Evolutionary conservation across 2,329 filamentous ascomycete species (phyloP).

Genomic region (Penicillium hesseltinei): DNA sequence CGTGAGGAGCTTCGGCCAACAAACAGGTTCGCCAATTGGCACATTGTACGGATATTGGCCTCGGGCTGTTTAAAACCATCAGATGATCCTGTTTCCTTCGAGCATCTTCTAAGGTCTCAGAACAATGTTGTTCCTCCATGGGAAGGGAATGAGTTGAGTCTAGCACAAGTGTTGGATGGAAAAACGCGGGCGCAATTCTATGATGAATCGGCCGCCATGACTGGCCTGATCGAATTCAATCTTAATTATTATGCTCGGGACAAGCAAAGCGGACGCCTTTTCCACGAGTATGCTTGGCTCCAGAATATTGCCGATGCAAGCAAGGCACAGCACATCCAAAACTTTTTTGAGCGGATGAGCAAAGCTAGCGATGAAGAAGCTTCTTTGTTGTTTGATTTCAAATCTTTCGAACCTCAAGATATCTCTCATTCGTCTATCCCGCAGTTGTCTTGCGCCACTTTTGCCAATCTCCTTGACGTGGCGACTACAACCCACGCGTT

Average conservation of each 20-base stretch:
- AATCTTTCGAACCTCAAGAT: conserved; percentile 14
- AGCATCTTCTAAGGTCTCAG: conserved; percentile 39
- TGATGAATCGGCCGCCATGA: conserved; percentile 34
- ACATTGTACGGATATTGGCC: conserved; percentile 52
- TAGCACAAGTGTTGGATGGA: conserved; percentile 20
- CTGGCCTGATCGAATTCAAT: conserved; percentile 35
- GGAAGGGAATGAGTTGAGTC: conserved; percentile 23
- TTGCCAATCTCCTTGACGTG: conserved; percentile 54
- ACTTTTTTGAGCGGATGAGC: conserved; percentile 30
- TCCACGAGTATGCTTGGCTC: conserved; percentile 32
- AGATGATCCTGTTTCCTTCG: conserved; percentile 45
- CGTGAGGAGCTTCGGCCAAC: conserved; percentile 30
- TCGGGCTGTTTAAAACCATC: conserved; percentile 48
- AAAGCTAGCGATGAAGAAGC: conserved; percentile 10
- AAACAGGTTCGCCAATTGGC: conserved; percentile 34
- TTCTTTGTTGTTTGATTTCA: conserved; percentile 19
- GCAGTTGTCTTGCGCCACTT: conserved; percentile 46
- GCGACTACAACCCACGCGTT: conserved; percentile 47
- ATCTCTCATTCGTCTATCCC: conserved; percentile 34
- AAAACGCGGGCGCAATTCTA: conserved; percentile 32
- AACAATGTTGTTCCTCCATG: conserved; percentile 34
- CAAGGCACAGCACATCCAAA: conserved; percentile 34
- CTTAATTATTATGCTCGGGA: conserved; percentile 27
- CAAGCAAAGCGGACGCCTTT: conserved; percentile 28
- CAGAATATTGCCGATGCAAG: conserved; percentile 37